Conservation (phyloP, 2,329 filamentous ascomycete genomes). For the Alternaria solani region DNA sequence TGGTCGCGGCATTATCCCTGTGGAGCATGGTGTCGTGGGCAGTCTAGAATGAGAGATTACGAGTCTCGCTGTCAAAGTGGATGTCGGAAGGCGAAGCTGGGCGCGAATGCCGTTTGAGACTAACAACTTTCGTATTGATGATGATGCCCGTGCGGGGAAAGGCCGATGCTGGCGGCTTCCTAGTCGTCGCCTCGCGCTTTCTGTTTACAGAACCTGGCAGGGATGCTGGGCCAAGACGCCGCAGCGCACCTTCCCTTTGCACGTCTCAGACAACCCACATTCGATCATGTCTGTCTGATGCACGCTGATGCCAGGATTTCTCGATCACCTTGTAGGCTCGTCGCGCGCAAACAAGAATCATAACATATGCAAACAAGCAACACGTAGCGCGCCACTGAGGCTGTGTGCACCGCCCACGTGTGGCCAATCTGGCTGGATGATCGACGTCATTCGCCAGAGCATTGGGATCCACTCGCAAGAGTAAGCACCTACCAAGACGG, state of each 20-base stretch:
- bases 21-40: not conserved
- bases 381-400: slow-evolving; percentile 12
- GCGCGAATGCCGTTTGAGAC: not conserved
- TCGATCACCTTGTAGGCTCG: not conserved
- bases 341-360: not conserved
- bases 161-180: slow-evolving; percentile 2
- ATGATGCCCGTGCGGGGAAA: slow-evolving; percentile 3
- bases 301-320: not conserved
- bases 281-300: not conserved
- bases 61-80: not conserved
- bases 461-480: not conserved
- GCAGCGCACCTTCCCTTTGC: not conserved
- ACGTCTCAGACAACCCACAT: not conserved
- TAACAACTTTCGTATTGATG: not conserved
- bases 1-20: not conserved
- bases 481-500: slow-evolving; percentile 10
- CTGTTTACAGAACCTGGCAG: slow-evolving; percentile 2
- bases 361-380: not conserved
- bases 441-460: slow-evolving; percentile 16
- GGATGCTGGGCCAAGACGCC: not conserved
- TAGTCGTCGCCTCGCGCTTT: slow-evolving; percentile 6
- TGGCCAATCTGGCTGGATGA: slow-evolving; percentile 5
- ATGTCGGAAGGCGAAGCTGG: not conserved
- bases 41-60: not conserved
- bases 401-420: slow-evolving; percentile 7